phyloP scores from a whole-genome alignment of 345 rosid genomes.

The Nephelium lappaceum region DNA sequence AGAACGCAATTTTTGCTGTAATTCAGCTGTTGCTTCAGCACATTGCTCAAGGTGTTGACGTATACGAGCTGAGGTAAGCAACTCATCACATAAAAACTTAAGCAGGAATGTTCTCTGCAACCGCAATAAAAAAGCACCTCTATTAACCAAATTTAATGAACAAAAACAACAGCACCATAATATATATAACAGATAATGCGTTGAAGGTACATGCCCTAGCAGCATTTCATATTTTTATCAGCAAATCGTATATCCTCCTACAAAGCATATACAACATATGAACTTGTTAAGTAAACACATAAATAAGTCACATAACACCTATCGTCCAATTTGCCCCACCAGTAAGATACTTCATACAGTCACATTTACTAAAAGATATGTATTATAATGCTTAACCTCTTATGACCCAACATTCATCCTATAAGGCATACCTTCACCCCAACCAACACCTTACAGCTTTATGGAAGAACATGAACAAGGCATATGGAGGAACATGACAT shows the following conservation, averaged over 20 bases:
- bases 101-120: slow-evolving; percentile 84
- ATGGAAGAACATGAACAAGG: not conserved
- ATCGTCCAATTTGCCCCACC: not conserved
- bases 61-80: slow-evolving; percentile 75
- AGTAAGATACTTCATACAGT: not conserved
- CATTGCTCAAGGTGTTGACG: slow-evolving; percentile 96
- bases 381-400: not conserved
- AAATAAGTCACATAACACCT: not conserved
- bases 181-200: not conserved
- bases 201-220: not conserved
- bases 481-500: not conserved
- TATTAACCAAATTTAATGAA: slow-evolving; percentile 16
- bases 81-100: slow-evolving; percentile 86
- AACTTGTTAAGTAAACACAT: not conserved
- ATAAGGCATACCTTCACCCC: not conserved
- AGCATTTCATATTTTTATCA: not conserved
- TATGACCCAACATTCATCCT: not conserved
- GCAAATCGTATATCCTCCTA: not conserved
- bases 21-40: slow-evolving; percentile 65
- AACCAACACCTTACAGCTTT: not conserved
- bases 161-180: slow-evolving; percentile 3
- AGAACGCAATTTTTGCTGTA: slow-evolving; percentile 89
- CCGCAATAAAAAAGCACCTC: slow-evolving; percentile 21
- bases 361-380: not conserved
- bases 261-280: not conserved